Percentiles rank a stretch among this genome's conserved stretches.
phyloP scores from a whole-genome alignment of 306 rosid species.

The Sesbania bispinosa region DNA sequence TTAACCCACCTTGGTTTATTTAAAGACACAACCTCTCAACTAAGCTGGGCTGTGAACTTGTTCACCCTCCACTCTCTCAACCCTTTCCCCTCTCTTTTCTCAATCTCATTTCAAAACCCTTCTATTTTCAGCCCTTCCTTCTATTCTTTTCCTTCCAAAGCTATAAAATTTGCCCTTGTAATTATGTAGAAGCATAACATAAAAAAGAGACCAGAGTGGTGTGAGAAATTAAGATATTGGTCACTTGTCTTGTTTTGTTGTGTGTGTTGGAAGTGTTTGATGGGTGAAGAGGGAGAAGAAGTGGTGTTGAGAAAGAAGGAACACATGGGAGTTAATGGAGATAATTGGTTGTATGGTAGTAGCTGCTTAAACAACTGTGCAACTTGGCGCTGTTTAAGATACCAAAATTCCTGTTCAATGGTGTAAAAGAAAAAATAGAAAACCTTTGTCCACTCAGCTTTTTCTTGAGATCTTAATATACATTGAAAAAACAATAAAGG shows the following conservation, averaged over 20 bases:
- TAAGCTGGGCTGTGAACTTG: constrained; percentile 49
- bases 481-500: constrained; percentile 23
- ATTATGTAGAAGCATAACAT: constrained; percentile 36
- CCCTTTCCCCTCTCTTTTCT: not conserved
- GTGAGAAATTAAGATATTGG: constrained; percentile 16
- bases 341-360: constrained; percentile 15
- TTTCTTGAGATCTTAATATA: constrained; percentile 30
- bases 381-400: constrained; percentile 46
- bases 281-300: constrained; percentile 57
- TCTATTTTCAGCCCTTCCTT: too few species aligned
- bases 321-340: constrained; percentile 32
- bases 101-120: too few species aligned
- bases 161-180: constrained; percentile 22
- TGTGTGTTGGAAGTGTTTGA: constrained; percentile 28
- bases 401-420: constrained; percentile 25
- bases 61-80: constrained; percentile 24
- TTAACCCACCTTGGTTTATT: constrained; percentile 68
- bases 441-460: constrained; percentile 16
- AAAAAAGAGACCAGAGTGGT: too few species aligned
- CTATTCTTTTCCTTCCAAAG: constrained; percentile 24
- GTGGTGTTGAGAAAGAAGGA: constrained; percentile 31
- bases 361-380: constrained; percentile 23
- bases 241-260: constrained; percentile 4
- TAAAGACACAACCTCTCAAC: constrained; percentile 38
- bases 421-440: too few species aligned